These are phyloP conservation scores for Pinus tabuliformis DNA, from an alignment of 75 land plant species.

Conservation along the genomic window DNA sequence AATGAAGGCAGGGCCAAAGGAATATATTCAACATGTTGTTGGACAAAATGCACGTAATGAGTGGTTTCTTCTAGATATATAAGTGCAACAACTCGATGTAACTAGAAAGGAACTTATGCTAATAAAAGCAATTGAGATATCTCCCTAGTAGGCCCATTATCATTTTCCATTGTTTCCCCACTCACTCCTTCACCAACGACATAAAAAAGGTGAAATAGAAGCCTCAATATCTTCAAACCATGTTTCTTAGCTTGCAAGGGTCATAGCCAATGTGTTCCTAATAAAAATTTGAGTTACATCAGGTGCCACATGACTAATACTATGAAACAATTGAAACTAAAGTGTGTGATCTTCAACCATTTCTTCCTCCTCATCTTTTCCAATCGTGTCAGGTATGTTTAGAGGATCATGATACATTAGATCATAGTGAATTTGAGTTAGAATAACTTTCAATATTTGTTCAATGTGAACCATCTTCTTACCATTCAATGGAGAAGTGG, in stretches of 20 bases:
- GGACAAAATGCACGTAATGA: conserved; percentile 80
- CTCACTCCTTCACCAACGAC: conserved; percentile 76
- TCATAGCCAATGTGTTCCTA: conserved; percentile 44
- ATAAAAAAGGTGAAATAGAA: conserved; percentile 71
- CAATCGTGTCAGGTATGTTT: conserved; percentile 74
- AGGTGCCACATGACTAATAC: conserved; percentile 79
- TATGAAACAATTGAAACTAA: conserved; percentile 63
- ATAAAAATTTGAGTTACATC: conserved; percentile 74
- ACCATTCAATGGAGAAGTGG: conserved; percentile 36
- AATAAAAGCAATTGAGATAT: conserved; percentile 66
- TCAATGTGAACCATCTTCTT: conserved; percentile 60
- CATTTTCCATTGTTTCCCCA: conserved; percentile 58
- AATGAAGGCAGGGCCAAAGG: conserved; percentile 69
- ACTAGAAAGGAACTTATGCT: conserved; percentile 64
- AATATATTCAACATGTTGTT: conserved; percentile 72
- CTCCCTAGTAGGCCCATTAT: conserved; percentile 57
- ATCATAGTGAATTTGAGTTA: conserved; percentile 62
- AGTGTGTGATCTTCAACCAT: conserved; percentile 80
- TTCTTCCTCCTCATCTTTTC: conserved; percentile 87
- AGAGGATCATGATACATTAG: conserved; percentile 57
- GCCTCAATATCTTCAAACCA: conserved; percentile 85
- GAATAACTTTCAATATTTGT: conserved; percentile 75
- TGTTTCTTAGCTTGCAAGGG: conserved; percentile 37
- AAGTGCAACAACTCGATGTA: conserved; percentile 83
- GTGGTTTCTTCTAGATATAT: conserved; percentile 75